Evolutionary conservation across 2,329 filamentous ascomycete genomes (phyloP).

Genomic region (Purpureocillium lavendulum): DNA sequence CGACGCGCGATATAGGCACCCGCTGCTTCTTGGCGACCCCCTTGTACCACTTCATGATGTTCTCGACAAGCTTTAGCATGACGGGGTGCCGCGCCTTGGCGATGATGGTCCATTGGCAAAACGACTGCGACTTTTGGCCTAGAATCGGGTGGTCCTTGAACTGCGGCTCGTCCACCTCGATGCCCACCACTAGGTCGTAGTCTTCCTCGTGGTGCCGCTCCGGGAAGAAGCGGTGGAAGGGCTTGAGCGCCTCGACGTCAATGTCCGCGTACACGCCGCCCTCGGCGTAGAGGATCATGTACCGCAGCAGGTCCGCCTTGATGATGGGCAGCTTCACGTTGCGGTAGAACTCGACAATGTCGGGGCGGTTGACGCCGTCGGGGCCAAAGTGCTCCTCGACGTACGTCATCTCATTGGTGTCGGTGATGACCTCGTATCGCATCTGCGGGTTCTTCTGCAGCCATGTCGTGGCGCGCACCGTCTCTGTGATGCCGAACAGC

Average conservation of each 20-base stretch:
- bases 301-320: slow-evolving; percentile 60
- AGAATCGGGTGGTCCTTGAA: slow-evolving; percentile 57
- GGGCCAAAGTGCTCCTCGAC: slow-evolving; percentile 61
- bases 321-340: slow-evolving; percentile 54
- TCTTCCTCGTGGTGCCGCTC: slow-evolving; percentile 53
- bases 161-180: slow-evolving; percentile 63
- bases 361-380: slow-evolving; percentile 55
- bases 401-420: slow-evolving; percentile 58
- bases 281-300: slow-evolving; percentile 64
- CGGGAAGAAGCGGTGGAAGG: slow-evolving; percentile 26
- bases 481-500: slow-evolving; percentile 56
- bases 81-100: slow-evolving; percentile 58
- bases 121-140: slow-evolving; percentile 59
- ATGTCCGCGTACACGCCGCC: slow-evolving; percentile 64
- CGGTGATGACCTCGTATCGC: slow-evolving; percentile 62
- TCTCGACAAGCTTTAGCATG: slow-evolving; percentile 60
- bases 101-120: slow-evolving; percentile 72
- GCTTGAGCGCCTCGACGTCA: slow-evolving; percentile 26
- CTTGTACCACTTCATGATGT: slow-evolving; percentile 59
- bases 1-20: slow-evolving; percentile 49
- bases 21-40: slow-evolving; percentile 50
- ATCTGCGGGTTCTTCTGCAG: slow-evolving; percentile 55
- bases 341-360: slow-evolving; percentile 55
- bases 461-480: slow-evolving; percentile 55
- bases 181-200: slow-evolving; percentile 61